A percentile compares a stretch with the other conserved stretches of the same genome.
Conservation (phyloP, 345 rosid species). For the Salix suchowensis region DNA sequence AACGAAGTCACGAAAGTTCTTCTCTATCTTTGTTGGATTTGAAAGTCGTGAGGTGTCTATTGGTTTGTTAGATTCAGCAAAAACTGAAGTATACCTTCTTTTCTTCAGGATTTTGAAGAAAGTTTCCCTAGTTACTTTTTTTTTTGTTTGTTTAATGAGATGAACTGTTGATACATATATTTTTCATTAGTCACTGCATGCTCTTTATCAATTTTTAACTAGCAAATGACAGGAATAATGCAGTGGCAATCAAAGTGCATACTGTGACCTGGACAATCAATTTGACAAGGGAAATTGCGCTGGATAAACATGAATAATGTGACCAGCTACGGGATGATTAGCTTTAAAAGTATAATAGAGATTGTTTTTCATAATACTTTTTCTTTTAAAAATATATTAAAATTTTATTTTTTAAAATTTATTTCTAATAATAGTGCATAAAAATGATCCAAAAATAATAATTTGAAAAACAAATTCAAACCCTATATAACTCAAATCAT, state of each 20-base stretch:
- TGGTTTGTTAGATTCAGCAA: not conserved
- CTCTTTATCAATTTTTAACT: not conserved
- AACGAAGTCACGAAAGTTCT: conserved; percentile 6
- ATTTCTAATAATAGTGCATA: too few species aligned
- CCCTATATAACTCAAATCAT: too few species aligned
- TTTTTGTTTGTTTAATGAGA: not conserved
- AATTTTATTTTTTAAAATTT: too few species aligned
- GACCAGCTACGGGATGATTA: not conserved
- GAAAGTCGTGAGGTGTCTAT: not conserved
- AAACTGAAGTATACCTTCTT: not conserved
- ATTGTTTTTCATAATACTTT: too few species aligned
- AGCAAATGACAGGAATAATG: not conserved
- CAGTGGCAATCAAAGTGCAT: not conserved
- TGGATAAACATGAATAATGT: not conserved
- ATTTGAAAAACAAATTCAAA: too few species aligned
- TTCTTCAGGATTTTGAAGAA: not conserved
- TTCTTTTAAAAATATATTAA: too few species aligned
- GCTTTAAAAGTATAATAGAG: too few species aligned
- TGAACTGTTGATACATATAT: too few species aligned
- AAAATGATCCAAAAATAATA: too few species aligned
- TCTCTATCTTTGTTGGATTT: not conserved
- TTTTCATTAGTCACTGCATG: not conserved
- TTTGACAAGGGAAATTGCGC: not conserved
- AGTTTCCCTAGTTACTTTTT: not conserved
- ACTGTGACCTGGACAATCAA: not conserved